Evolutionary conservation across 1,139 yeast species (phyloP), one percentile per base, ranked within the genome.

Genomic region (Saccharomyces hybrid): DNA sequence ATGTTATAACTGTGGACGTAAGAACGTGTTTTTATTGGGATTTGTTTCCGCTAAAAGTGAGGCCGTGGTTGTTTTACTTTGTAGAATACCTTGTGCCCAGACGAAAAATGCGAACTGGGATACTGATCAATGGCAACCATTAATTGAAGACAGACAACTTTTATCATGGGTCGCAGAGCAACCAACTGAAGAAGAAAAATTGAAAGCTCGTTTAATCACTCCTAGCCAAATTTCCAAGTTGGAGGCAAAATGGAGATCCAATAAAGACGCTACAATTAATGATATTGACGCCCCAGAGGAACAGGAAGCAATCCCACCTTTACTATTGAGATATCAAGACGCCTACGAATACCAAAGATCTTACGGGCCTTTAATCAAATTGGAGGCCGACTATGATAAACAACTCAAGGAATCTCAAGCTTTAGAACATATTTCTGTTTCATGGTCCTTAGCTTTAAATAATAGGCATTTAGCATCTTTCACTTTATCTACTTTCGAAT

Each of bases 51-150:
- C 97, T 5, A 88, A 88, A 63, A 81, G 84, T 57, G 96, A 88
- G 62, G 85, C 91, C 4, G 91, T 89, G 50, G 93, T 91, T 60
- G 96, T 91, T 8, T 79, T 90, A 47, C 73, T 91, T 51, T 91
- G 97, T 72, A 81, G 98, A 55, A 76, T 88, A 56, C 97, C 97
- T 0, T 91, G 97, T 71, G 89, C 96, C 0, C 89, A 84, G 64
- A 73, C 81, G 3, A 83, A 83, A 59, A 88, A 87, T 64, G 70
- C 76, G 9, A 83, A 84, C 62, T 91, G 97, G 97, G 96, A 89
- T 65, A 84, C 95, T 0, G 79, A 78, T 46, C 87, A 86, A 59
- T 91, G 98, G 98, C 90, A 85, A 64, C 81, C 96, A 0, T 73
- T 91, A 56, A 88, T 91, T 56, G 95, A 86, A 59, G 86, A 88